These are phyloP conservation scores for Dinochytrium kinnereticum DNA, from an alignment of 371 early-diverging fungal species.

Conservation along the genomic window DNA sequence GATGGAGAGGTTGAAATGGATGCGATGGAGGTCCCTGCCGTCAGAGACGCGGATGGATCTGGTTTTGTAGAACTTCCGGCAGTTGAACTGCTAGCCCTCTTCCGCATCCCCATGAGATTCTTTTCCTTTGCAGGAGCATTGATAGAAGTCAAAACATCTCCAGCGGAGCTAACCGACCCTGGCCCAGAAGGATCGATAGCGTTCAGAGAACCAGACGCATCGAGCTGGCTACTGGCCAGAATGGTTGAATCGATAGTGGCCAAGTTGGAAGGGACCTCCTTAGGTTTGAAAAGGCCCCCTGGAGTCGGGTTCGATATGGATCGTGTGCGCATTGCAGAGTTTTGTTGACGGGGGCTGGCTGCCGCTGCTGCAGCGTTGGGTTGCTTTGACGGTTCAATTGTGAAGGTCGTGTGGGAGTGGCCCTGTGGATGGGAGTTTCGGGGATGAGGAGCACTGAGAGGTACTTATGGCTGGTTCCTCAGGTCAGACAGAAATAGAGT, in stretches of 20 bases:
- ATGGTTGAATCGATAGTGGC: slow-evolving; percentile 1
- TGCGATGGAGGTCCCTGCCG: not conserved
- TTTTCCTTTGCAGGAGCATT: not conserved
- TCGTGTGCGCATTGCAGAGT: slow-evolving; percentile 10
- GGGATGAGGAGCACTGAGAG: not conserved
- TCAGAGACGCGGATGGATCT: not conserved
- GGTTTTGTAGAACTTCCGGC: not conserved
- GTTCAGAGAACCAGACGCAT: not conserved
- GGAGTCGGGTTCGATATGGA: slow-evolving; percentile 19
- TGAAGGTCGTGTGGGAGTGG: slow-evolving; percentile 3
- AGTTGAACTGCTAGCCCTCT: slow-evolving; percentile 10
- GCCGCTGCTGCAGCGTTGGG: slow-evolving; percentile 1
- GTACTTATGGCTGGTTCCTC: too few species aligned
- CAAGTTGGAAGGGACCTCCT: slow-evolving; percentile 2
- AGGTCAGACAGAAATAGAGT: too few species aligned
- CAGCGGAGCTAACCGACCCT: not conserved
- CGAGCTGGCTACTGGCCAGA: not conserved
- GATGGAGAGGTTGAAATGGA: not conserved
- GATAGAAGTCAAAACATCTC: not conserved
- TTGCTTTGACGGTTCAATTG: not conserved
- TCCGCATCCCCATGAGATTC: slow-evolving; percentile 13
- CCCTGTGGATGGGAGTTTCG: not conserved
- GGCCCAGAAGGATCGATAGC: not conserved
- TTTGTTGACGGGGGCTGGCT: not conserved
- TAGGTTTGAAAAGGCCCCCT: slow-evolving; percentile 1